Evolutionary conservation across 352 stramenopile species (phyloP), one percentile per base, ranked within the genome.

Genomic region (Phytophthora fragariae): DNA sequence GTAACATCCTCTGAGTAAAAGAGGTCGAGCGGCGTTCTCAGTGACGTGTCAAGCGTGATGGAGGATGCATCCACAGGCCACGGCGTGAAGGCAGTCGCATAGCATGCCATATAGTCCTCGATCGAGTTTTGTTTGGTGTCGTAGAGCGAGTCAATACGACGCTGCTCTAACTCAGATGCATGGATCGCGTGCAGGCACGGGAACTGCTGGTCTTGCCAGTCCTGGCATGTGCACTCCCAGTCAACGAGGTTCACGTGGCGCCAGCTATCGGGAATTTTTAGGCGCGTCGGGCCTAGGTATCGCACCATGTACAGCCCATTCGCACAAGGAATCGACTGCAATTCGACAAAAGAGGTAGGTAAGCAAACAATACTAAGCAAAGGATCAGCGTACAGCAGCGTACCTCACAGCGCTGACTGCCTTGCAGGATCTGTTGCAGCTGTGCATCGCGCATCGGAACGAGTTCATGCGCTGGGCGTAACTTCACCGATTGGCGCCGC

Each of bases 251-350:
- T 92, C 29, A 94, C 88, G 44, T 94, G 85, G 27, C 85, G 85
- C 88, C 88, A 94, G 52, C 79, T 86, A 59, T 92, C 85, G n/a
- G 89, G 83, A 37, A 76, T 83, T 56, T 89, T 77, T 11, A 86
- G 62, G 2, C 76, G 76, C 27, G 85, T 81, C 37, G 89, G 79
- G 8, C 82, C 85, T 11, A 93, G 65, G 50, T 88, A 92, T 29
- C 85, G 87, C 59, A 92, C 87, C 87, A 94, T 94, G 66, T 85
- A 94, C 24, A 90, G 77, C 15, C 85, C 85, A 65, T 92, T 94
- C 24, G 87, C 86, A 67, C 87, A 94, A 49, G 87, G 84, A 65
- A 94, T 90, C 5, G 87, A 93, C 87, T 94, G 61, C n/a, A 58
- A 33, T 6, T 46, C 2, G 27, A 29, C 41, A 44, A 70, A 11